Evolutionary conservation across 495 filamentous ascomycete genomes (phyloP), one percentile per base, ranked within the genome.

Genomic region (Rhypophila decipiens): DNA sequence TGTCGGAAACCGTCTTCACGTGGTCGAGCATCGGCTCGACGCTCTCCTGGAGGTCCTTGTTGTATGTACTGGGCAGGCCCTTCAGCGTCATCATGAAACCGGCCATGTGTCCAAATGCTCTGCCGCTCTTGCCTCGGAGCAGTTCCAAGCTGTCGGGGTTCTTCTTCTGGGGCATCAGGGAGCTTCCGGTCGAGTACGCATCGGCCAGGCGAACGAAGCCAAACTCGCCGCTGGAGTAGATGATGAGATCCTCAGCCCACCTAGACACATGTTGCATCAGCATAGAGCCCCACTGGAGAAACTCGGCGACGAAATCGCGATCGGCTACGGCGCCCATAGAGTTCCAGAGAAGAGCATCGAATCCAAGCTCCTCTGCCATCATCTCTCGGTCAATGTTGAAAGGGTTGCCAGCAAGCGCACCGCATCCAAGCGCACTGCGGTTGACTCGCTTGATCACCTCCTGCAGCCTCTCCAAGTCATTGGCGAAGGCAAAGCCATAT

Each of bases 1-100:
- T 89, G 73, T 94, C 86, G 39, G 74, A 75, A 41, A 95, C 80
- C 9, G 90, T 95, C 71, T 90, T 89, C 64, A 94, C 78, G 61
- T 84, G 82, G 68, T 95, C 87, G 22, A 97, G 78, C 64, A 97
- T 77, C 35, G 86, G 85, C 72, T 95, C 88, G 51, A 88, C 82
- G 49, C 80, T 84, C 70, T 96, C 91, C 68, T 97, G 91, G 13
- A 95, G 72, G 61, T 95, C 87, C 72, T 96, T 95, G 73, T 96
- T 95, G 74, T 96, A 96, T 5, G 88, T 94, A 20, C 81, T 86
- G 2, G 91, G 89, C 18, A 95, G 75, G 27, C 86, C 86, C 73
- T 97, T 96, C 61, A 87, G 80, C 12, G 84, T 93, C 65, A 77
- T 80, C 81, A 88, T 91, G 55, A 96, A 73, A 27, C 91, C 91